Percentiles rank a stretch among this genome's conserved stretches.
Evolutionary conservation across 495 filamentous ascomycete species (phyloP).

Genomic region (Penicillium alfredii): DNA sequence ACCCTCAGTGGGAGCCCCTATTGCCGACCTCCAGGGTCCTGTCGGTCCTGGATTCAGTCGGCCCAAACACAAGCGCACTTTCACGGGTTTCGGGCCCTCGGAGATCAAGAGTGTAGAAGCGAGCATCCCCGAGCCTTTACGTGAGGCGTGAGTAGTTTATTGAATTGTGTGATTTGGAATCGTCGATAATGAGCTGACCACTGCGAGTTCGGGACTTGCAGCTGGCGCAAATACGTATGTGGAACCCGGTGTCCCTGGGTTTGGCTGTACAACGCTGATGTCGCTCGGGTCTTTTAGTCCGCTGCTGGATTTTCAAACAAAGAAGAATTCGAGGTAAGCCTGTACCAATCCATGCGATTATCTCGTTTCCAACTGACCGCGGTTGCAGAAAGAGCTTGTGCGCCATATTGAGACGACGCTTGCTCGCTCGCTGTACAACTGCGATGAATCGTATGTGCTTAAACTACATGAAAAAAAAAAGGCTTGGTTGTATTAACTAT

Average conservation of each 20-base stretch:
- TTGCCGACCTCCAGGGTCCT: conserved; percentile 74
- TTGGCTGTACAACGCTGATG: too few relatives aligned
- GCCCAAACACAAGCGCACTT: conserved; percentile 92
- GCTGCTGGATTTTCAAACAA: conserved; percentile 67
- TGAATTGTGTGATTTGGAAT: background rate
- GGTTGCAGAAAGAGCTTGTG: conserved; percentile 65
- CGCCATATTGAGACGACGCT: conserved; percentile 95
- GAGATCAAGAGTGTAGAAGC: conserved; percentile 94
- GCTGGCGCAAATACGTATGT: conserved; percentile 75
- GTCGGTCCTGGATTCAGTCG: conserved; percentile 66
- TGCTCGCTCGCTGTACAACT: conserved; percentile 95
- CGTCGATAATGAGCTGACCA: conserved; percentile 11
- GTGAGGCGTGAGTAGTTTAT: conserved; percentile 58
- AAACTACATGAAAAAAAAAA: background rate
- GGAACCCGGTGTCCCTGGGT: background rate
- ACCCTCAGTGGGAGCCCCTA: conserved; percentile 73
- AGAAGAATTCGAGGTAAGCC: conserved; percentile 59
- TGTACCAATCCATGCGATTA: background rate
- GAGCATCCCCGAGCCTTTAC: conserved; percentile 79
- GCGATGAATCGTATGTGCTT: conserved; percentile 68
- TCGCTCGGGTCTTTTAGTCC: conserved; percentile 37
- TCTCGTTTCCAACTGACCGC: conserved; percentile 4
- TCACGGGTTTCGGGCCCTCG: conserved; percentile 79
- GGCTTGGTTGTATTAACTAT: too few relatives aligned
- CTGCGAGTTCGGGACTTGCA: conserved; percentile 16